Conservation (phyloP, 371 early-diverging fungal genomes). For the Choanephora cucurbitarum region DNA sequence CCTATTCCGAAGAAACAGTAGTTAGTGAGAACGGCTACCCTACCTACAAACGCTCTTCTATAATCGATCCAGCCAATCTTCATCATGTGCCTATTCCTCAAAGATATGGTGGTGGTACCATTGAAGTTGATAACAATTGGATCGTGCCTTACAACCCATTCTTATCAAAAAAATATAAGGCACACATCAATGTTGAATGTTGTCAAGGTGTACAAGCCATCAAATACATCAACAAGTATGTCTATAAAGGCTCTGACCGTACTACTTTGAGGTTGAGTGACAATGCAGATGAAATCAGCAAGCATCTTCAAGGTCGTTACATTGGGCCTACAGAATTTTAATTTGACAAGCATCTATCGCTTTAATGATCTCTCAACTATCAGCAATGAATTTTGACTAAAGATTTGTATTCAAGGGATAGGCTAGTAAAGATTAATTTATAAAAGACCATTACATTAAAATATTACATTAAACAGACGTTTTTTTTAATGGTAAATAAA, state of each 20-base stretch:
- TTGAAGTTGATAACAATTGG: constrained; percentile 27
- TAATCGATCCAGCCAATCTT: neutral
- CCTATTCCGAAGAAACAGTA: neutral
- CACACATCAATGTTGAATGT: constrained; percentile 36
- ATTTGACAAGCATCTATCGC: too few species aligned
- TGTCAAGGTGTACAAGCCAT: constrained; percentile 18
- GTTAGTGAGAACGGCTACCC: neutral
- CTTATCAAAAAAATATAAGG: constrained; percentile 25
- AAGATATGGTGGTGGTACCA: neutral
- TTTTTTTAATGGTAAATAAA: too few species aligned
- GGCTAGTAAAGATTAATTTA: too few species aligned
- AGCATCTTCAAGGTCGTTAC: too few species aligned
- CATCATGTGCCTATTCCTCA: neutral
- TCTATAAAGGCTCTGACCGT: constrained; percentile 34
- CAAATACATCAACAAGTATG: constrained; percentile 45
- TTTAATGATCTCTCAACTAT: too few species aligned
- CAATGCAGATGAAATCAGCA: too few species aligned
- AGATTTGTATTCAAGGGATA: too few species aligned
- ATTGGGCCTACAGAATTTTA: too few species aligned
- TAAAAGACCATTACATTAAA: too few species aligned
- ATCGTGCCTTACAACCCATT: constrained; percentile 28
- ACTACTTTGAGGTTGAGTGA: neutral
- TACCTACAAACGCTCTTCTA: neutral
- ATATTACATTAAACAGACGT: too few species aligned
- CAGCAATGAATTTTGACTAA: too few species aligned